A percentile compares a stretch with the other conserved stretches of the same genome.
phyloP scores from a whole-genome alignment of 768 basidiomycete species.

The Suillus subalutaceus region DNA sequence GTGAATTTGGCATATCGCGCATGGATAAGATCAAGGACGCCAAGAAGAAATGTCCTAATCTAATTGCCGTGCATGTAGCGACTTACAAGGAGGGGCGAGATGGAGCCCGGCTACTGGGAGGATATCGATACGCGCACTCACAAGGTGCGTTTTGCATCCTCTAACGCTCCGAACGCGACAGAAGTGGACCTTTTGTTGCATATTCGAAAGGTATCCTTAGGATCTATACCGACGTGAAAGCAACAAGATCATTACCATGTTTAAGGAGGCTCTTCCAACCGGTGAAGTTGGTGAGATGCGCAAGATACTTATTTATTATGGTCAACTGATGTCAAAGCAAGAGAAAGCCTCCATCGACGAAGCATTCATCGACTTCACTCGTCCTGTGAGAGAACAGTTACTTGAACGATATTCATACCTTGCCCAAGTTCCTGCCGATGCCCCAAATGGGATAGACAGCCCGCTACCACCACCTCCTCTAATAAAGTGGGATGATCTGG shows the following conservation, averaged over 20 bases:
- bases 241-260: conserved; percentile 80
- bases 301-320: neutral
- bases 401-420: conserved; percentile 80
- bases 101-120: conserved; percentile 90
- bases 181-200: conserved; percentile 5
- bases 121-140: conserved; percentile 87
- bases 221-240: conserved; percentile 94
- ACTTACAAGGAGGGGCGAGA: conserved; percentile 88
- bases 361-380: conserved; percentile 91
- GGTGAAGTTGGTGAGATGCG: conserved; percentile 75
- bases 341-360: conserved; percentile 99
- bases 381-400: conserved; percentile 74
- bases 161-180: conserved; percentile 6
- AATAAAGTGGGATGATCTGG: conserved; percentile 60
- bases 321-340: conserved; percentile 31
- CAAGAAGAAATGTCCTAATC: conserved; percentile 80
- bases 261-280: conserved; percentile 75
- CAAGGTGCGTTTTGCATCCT: conserved; percentile 58
- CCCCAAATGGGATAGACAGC: conserved; percentile 72
- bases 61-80: conserved; percentile 89
- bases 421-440: conserved; percentile 64
- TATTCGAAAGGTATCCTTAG: conserved; percentile 78
- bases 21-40: conserved; percentile 86
- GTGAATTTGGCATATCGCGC: conserved; percentile 91
- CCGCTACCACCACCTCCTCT: conserved; percentile 74